phyloP scores from a whole-genome alignment of 1,284 basidiomycete species.

The Irpex sp. region DNA sequence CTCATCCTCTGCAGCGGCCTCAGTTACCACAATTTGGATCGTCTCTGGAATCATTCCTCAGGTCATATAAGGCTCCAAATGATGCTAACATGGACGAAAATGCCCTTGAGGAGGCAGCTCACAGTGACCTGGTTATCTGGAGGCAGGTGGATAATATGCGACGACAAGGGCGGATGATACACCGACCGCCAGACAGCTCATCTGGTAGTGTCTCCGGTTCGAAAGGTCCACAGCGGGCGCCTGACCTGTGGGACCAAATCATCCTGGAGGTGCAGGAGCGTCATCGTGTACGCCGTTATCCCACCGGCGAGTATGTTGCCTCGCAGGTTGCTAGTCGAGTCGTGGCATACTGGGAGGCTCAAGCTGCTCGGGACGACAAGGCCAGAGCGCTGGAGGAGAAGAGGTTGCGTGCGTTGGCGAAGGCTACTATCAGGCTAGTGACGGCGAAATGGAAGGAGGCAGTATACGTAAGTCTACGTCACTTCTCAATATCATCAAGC shows the following conservation, averaged over 20 bases:
- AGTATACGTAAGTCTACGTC: slow-evolving; percentile 62
- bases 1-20: slow-evolving; percentile 68
- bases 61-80: slow-evolving; percentile 55
- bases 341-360: slow-evolving; percentile 75
- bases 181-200: slow-evolving; percentile 13
- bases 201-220: slow-evolving; percentile 6
- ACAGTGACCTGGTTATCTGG: slow-evolving; percentile 47
- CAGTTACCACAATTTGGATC: slow-evolving; percentile 45
- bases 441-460: slow-evolving; percentile 88
- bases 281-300: slow-evolving; percentile 36
- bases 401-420: slow-evolving; percentile 65
- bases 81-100: slow-evolving; percentile 45
- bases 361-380: slow-evolving; percentile 63
- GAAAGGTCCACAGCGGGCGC: slow-evolving; percentile 9
- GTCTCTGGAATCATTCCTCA: slow-evolving; percentile 53
- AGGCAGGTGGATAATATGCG: slow-evolving; percentile 51
- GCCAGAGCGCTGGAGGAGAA: slow-evolving; percentile 65
- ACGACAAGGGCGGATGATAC: slow-evolving; percentile 33
- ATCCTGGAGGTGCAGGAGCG: slow-evolving; percentile 40
- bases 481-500: not conserved
- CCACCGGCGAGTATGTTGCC: slow-evolving; percentile 46
- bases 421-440: slow-evolving; percentile 69
- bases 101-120: slow-evolving; percentile 41
- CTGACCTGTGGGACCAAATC: slow-evolving; percentile 49
- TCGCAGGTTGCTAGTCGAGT: slow-evolving; percentile 67